A percentile compares a stretch with the other conserved stretches of the same genome.
phyloP scores from a whole-genome alignment of 108 stramenopile species.

The Seminavis robusta region DNA sequence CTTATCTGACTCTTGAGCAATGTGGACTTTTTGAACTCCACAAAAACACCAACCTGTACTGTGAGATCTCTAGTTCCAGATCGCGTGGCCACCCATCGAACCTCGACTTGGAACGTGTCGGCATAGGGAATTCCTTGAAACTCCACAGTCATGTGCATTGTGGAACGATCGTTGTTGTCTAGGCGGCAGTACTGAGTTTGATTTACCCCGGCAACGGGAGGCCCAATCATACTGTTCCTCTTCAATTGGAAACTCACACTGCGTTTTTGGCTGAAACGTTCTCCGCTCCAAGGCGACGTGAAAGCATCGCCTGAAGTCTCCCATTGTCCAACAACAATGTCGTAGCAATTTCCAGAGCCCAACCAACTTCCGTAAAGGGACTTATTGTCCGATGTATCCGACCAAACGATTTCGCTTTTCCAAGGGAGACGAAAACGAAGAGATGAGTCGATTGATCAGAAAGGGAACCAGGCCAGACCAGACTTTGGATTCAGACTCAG shows the following conservation, averaged over 20 bases:
- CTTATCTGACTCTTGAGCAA: slow-evolving; percentile 77
- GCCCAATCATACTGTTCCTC: slow-evolving; percentile 76
- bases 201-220: slow-evolving; percentile 71
- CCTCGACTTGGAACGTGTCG: slow-evolving; percentile 75
- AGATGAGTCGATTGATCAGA: no score
- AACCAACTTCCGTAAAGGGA: slow-evolving; percentile 74
- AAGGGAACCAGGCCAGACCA: no score
- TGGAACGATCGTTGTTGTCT: slow-evolving; percentile 61
- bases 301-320: slow-evolving; percentile 38
- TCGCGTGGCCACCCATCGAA: slow-evolving; percentile 76
- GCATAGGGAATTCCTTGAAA: slow-evolving; percentile 85
- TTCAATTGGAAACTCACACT: slow-evolving; percentile 63
- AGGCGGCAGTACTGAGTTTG: slow-evolving; percentile 71
- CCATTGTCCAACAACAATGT: slow-evolving; percentile 66
- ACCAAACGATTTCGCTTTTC: slow-evolving; percentile 66
- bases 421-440: no score
- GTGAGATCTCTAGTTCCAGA: slow-evolving; percentile 43
- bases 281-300: slow-evolving; percentile 50
- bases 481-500: no score
- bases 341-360: slow-evolving; percentile 51
- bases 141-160: slow-evolving; percentile 62
- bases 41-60: slow-evolving; percentile 72
- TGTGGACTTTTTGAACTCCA: slow-evolving; percentile 66
- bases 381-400: slow-evolving; percentile 34
- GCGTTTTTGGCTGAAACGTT: slow-evolving; percentile 45